These are phyloP conservation scores for Rhododendron williamsianum DNA, from an alignment of 148 eudicot species.

Conservation along the genomic window DNA sequence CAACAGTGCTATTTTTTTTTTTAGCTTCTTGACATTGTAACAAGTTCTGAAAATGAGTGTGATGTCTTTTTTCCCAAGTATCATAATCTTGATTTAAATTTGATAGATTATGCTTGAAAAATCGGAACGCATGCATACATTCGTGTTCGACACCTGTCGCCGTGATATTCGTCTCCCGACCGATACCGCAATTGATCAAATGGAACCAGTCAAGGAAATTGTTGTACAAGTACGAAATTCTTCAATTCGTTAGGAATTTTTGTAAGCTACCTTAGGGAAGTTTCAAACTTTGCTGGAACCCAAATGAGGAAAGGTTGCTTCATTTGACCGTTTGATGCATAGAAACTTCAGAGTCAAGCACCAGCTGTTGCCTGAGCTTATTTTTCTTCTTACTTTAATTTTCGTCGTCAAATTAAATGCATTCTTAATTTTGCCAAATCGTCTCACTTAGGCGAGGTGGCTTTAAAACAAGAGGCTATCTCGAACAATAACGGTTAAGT, in stretches of 20 bases:
- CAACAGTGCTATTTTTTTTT: too few species aligned
- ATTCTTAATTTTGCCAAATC: neutral
- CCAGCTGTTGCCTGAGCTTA: neutral
- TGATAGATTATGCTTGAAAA: too few species aligned
- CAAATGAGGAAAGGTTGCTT: neutral
- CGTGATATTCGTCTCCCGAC: neutral
- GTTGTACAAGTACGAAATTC: neutral
- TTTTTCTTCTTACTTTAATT: neutral
- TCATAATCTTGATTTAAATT: too few species aligned
- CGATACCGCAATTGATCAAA: neutral
- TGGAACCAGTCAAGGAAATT: neutral
- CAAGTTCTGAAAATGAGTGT: too few species aligned
- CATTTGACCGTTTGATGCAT: slow-evolving; percentile 3
- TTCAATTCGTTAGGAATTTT: neutral
- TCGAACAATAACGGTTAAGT: too few species aligned
- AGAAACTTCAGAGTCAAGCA: neutral
- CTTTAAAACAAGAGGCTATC: too few species aligned
- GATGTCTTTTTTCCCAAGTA: too few species aligned
- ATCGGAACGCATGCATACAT: too few species aligned
- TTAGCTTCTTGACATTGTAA: too few species aligned
- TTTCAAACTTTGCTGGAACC: neutral
- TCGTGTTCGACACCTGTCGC: neutral
- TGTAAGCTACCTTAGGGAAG: neutral
- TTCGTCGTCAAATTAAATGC: neutral
- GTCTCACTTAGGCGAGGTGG: neutral